Evolutionary conservation across 2,329 filamentous ascomycete genomes (phyloP).

Genomic region (Fonsecaea pugnacius): DNA sequence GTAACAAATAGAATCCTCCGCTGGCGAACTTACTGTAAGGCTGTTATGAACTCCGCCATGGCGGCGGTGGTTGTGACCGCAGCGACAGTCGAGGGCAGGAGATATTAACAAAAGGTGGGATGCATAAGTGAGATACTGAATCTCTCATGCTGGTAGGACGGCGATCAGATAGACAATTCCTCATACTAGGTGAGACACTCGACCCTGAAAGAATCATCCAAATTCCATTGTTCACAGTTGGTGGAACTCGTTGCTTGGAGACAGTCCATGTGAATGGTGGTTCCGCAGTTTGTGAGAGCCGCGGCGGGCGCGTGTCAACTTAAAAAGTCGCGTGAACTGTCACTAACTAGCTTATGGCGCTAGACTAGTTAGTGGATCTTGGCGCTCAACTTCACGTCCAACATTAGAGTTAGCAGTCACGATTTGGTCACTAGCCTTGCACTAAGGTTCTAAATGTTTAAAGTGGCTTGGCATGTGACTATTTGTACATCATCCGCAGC

Average conservation of each 20-base stretch:
- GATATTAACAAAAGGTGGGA: background rate
- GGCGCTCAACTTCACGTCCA: background rate
- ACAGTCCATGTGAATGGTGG: background rate
- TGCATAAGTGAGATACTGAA: constrained; percentile 10
- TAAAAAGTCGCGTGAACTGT: constrained; percentile 20
- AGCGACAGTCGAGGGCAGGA: background rate
- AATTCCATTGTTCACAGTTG: constrained; percentile 7
- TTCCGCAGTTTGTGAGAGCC: background rate
- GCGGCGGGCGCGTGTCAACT: constrained; percentile 13
- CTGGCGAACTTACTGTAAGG: constrained; percentile 45
- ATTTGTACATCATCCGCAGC: too few species aligned
- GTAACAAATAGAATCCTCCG: background rate
- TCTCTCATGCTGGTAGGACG: constrained; percentile 24
- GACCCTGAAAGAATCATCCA: background rate
- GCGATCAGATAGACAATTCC: background rate
- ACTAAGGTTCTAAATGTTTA: too few species aligned
- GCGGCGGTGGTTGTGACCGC: constrained; percentile 5
- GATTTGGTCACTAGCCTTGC: too few species aligned
- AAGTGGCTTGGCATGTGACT: too few species aligned
- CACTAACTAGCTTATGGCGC: background rate
- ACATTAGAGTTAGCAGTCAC: too few species aligned
- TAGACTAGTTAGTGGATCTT: background rate
- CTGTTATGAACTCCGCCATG: constrained; percentile 49
- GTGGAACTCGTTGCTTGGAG: background rate
- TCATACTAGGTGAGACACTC: background rate